phyloP scores from a whole-genome alignment of 2,329 filamentous ascomycete species.

The Colletotrichum australisinense region DNA sequence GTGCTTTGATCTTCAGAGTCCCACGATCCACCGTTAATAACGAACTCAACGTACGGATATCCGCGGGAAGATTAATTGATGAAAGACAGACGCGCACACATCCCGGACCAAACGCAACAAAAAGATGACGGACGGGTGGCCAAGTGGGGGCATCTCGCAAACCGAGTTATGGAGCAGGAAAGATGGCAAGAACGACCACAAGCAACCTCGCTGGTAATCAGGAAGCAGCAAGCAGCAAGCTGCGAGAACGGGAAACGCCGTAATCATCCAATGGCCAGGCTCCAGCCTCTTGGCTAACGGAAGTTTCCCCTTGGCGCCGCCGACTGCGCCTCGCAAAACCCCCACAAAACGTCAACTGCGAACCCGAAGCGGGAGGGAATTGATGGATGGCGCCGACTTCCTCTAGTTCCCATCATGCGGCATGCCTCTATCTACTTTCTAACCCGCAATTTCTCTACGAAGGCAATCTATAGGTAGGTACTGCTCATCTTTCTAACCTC shows the following conservation, averaged over 20 bases:
- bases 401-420: background rate
- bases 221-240: background rate
- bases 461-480: too few relatives aligned
- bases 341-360: background rate
- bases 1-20: background rate
- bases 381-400: background rate
- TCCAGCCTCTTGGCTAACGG: conserved; percentile 6
- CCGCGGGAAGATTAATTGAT: background rate
- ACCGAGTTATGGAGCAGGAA: background rate
- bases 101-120: background rate
- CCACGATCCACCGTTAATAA: too few relatives aligned
- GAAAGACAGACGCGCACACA: background rate
- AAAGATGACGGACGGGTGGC: background rate
- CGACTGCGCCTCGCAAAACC: conserved; percentile 18
- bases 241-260: background rate
- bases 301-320: conserved; percentile 23
- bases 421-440: background rate
- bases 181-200: background rate
- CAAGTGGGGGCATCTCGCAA: background rate
- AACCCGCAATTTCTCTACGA: too few relatives aligned
- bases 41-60: too few relatives aligned
- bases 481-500: background rate
- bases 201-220: background rate
- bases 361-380: background rate
- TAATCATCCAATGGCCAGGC: background rate